Percentiles rank a stretch among this genome's conserved stretches.
Conservation (phyloP, 331 rosid species). For the Spiraea crenata region DNA sequence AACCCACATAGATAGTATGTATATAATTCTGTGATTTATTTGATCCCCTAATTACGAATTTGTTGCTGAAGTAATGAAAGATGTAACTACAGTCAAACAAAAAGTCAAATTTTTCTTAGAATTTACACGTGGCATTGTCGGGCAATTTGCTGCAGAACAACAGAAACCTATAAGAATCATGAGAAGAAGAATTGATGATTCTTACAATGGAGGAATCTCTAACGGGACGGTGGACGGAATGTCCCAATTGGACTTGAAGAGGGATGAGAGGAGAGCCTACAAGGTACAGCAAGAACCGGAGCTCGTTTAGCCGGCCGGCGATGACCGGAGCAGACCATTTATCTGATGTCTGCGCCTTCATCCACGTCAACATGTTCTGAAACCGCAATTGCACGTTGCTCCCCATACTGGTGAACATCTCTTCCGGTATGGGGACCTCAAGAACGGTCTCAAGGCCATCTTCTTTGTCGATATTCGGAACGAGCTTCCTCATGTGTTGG, state of each 20-base stretch:
- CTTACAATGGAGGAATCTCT: slow-evolving; percentile 83
- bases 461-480: slow-evolving; percentile 78
- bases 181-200: slow-evolving; percentile 8
- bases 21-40: too few species aligned
- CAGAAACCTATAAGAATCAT: neutral
- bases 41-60: too few species aligned
- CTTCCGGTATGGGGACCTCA: slow-evolving; percentile 92
- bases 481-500: slow-evolving; percentile 62
- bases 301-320: slow-evolving; percentile 70
- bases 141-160: too few species aligned
- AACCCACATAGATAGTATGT: too few species aligned
- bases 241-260: slow-evolving; percentile 87
- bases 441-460: slow-evolving; percentile 93
- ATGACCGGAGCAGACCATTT: slow-evolving; percentile 62
- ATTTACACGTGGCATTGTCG: too few species aligned
- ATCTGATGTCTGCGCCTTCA: slow-evolving; percentile 81
- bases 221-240: slow-evolving; percentile 71
- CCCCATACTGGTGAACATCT: slow-evolving; percentile 87
- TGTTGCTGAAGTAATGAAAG: too few species aligned
- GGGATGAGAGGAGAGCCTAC: slow-evolving; percentile 95
- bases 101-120: neutral
- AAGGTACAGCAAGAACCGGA: slow-evolving; percentile 79
- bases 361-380: slow-evolving; percentile 89
- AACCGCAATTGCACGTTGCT: slow-evolving; percentile 54
- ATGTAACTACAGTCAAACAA: neutral